Percentiles rank a stretch among this genome's conserved stretches.
phyloP scores from a whole-genome alignment of 352 stramenopile species.

The Globisporangium heterothallicum region DNA sequence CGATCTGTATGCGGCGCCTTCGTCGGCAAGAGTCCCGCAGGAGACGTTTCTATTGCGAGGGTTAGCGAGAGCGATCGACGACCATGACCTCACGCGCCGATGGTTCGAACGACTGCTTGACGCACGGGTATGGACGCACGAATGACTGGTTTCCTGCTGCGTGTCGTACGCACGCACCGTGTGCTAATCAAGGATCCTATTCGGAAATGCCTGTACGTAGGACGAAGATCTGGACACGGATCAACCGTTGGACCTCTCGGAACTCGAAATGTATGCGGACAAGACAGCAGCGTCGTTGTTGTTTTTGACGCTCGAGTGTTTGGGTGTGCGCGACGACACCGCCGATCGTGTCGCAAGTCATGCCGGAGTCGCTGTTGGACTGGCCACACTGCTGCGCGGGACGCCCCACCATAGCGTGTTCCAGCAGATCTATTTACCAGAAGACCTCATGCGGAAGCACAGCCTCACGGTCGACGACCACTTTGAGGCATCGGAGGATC shows the following conservation, averaged over 20 bases:
- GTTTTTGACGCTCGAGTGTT: conserved; percentile 86
- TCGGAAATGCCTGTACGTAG: conserved; percentile 12
- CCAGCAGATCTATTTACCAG: conserved; percentile 76
- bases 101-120: conserved; percentile 91
- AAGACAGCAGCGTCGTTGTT: conserved; percentile 86
- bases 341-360: conserved; percentile 80
- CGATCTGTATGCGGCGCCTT: conserved; percentile 44
- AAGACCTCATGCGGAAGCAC: conserved; percentile 78
- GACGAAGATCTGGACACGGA: conserved; percentile 84
- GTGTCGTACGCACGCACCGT: too few relatives aligned
- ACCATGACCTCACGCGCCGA: conserved; percentile 74
- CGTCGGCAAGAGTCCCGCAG: conserved; percentile 10
- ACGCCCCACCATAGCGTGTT: conserved; percentile 61
- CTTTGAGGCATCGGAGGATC: conserved; percentile 49
- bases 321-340: conserved; percentile 64
- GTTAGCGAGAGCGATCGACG: conserved; percentile 55
- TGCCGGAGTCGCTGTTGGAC: conserved; percentile 78
- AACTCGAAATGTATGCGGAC: conserved; percentile 85
- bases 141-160: not conserved
- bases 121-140: conserved; percentile 41
- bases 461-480: conserved; percentile 50
- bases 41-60: conserved; percentile 69
- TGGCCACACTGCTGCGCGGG: conserved; percentile 78
- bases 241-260: conserved; percentile 53
- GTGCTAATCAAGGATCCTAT: too few relatives aligned